Base-by-base conservation (phyloP, 345 rosid genomes). In the Combretum micranthum region DNA sequence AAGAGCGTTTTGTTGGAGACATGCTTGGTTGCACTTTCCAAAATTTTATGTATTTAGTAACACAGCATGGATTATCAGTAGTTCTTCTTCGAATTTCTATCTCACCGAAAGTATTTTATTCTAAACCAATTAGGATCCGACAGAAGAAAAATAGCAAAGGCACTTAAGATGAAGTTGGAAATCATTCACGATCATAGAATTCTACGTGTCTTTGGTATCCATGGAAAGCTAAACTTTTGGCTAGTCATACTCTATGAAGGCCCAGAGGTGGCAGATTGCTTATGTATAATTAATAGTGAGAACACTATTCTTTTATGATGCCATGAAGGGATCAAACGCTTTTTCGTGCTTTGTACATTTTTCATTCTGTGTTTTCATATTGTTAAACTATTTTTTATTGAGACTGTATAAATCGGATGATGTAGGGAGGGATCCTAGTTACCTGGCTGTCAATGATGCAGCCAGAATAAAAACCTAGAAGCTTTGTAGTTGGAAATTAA, bases 231-330 rank as follows among this genome's bases (percentile, higher is more conserved):
- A 91, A 87, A 78, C 70, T 89, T 68, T 75, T 93, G 83, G 99
- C 89, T 72, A 77, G 79, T 79, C 76, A 79, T 89, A 72, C 65
- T 93, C 70, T 80, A 77, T 64, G 99, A 93, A 76, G 86, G 97
- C 66, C 89, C 89, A 55, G 80, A 83, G 76, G 88, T 74, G 74
- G 91, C 96, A 56, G 99, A 89, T 68, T 74, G 59, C 53, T 52
- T 93, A 53, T 89, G 94, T 72, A 68, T 71, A 78, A 78, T 82
- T 70, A 93, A 93, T 76, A 96, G 99, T 93, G 73, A 89, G 86
- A 61, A 50, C 52, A 59, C 52, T 47, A 17, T 55, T 64, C 44
- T 37, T 58, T 47, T 22, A 62, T 53, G 50, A 47, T 52, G 59
- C 22, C 20, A n/a, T 51, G 42, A 22, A 22, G 55, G 4, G 39